A percentile compares a stretch with the other conserved stretches of the same genome.
phyloP scores from a whole-genome alignment of 768 basidiomycete genomes.

The Leccinum rimulosum region DNA sequence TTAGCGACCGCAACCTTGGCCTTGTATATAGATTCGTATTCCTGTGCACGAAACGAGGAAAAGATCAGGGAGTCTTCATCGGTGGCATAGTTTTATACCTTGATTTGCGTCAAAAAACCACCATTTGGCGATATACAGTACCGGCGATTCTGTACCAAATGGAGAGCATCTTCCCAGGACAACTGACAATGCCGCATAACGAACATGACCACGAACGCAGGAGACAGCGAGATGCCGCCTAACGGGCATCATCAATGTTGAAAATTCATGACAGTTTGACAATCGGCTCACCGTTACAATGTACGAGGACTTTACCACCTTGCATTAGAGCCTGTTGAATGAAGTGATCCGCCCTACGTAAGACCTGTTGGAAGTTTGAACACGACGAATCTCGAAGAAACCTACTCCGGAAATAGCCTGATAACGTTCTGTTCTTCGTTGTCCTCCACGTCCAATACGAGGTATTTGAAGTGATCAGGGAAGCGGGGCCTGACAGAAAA shows the following conservation, averaged over 20 bases:
- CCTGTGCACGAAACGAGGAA: conserved; percentile 42
- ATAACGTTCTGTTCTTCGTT: conserved; percentile 95
- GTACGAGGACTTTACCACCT: conserved; percentile 79
- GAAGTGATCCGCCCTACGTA: conserved; percentile 65
- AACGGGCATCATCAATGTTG: not conserved
- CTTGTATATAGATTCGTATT: conserved; percentile 91
- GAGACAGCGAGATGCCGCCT: conserved; percentile 88
- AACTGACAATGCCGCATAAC: conserved; percentile 83
- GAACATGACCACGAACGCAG: conserved; percentile 90
- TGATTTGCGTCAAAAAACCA: conserved; percentile 90
- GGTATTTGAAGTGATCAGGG: conserved; percentile 71
- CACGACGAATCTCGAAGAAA: conserved; percentile 4
- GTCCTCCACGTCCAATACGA: conserved; percentile 85
- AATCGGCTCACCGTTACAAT: conserved; percentile 71
- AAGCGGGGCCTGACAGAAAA: conserved; percentile 88
- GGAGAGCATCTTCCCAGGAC: conserved; percentile 86
- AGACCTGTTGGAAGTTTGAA: not conserved
- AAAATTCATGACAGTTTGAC: not conserved
- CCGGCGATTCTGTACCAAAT: conserved; percentile 83
- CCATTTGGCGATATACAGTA: conserved; percentile 94
- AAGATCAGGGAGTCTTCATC: not conserved
- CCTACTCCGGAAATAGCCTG: conserved; percentile 80
- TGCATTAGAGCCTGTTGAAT: conserved; percentile 58
- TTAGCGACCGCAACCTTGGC: conserved; percentile 68
- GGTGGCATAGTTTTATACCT: conserved; percentile 45